Evolutionary conservation across 495 filamentous ascomycete species (phyloP), one percentile per base, ranked within the genome.

Genomic region (Aspergillus sclerotioniger): DNA sequence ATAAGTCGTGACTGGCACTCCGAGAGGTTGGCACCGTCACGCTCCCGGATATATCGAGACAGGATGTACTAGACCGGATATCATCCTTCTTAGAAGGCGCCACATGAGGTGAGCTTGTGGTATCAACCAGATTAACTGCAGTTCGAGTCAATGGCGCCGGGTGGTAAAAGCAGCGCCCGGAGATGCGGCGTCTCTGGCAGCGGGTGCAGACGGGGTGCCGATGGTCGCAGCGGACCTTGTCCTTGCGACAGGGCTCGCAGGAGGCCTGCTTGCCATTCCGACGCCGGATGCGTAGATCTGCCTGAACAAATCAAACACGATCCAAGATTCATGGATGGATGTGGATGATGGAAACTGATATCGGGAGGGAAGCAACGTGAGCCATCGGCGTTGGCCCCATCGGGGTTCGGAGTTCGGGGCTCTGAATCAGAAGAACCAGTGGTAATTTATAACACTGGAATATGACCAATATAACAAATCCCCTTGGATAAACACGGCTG

Each of bases 131-230:
- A 8, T 8, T 8, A 1, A 8, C 33, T 35, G 49, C n/a, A 4
- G 45, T 45, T 19, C 62, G 49, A 0, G 74, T 76, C 61, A 76
- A 51, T 3, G 75, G 76, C 9, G 72, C 71, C 28, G 75, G 73
- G 57, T 78, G 75, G 31, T 76, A 74, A 44, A 70, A 69, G 47
- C 73, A 76, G 12, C 56, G 57, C 0, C 35, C 32, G 1, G 63
- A 48, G 2, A 68, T 62, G 5, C 66, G 67, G 15, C 74, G 67
- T 12, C 62, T 51, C 21, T 57, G 46, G 59, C 65, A 76, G 53
- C 57, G 69, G 49, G 61, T 64, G 53, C 67, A 75, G 15, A 54
- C 61, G 37, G 46, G 20, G 9, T n/a, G 3, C 9, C 46, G 19
- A 17, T 50, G 47, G 28, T 50, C 47, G 47, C 47, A 50, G 25